Conservation (phyloP, 768 basidiomycete genomes). For the Hericium rajendrae region DNA sequence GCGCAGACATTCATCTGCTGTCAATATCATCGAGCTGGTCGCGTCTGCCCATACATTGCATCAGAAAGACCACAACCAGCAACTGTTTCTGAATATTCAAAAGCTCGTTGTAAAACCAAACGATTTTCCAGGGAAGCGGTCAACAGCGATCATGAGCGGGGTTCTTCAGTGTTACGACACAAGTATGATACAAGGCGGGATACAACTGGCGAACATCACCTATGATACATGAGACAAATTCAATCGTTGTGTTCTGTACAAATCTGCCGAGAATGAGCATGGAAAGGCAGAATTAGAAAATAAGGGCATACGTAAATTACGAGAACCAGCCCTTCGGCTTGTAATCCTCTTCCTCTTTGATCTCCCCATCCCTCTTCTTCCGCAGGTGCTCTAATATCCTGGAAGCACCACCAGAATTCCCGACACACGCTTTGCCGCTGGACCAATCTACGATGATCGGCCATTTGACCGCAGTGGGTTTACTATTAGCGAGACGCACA, state of each 20-base stretch:
- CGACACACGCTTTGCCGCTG: conserved; percentile 52
- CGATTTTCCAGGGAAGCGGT: too few species aligned
- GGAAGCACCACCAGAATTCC: conserved; percentile 62
- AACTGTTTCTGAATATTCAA: too few species aligned
- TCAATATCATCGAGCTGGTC: too few species aligned
- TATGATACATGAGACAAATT: background rate
- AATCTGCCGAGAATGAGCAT: background rate
- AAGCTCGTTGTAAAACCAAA: too few species aligned
- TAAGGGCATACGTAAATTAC: conserved; percentile 15
- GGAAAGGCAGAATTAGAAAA: background rate
- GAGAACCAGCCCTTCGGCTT: conserved; percentile 50
- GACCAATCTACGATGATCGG: conserved; percentile 76
- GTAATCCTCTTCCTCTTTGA: conserved; percentile 32
- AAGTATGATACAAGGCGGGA: background rate
- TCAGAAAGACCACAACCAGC: too few species aligned
- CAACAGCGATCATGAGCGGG: too few species aligned
- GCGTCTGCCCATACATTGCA: too few species aligned
- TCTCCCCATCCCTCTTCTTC: conserved; percentile 58
- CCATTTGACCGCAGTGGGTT: conserved; percentile 61
- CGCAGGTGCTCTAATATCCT: conserved; percentile 54
- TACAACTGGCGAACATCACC: background rate
- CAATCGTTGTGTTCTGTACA: background rate
- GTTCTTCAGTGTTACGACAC: too few species aligned
- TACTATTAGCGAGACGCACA: conserved; percentile 39
- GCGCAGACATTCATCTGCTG: too few species aligned